A percentile compares a stretch with the other conserved stretches of the same genome.
Evolutionary conservation across 371 early-diverging fungal species (phyloP).

Genomic region (Mucor piriformis): DNA sequence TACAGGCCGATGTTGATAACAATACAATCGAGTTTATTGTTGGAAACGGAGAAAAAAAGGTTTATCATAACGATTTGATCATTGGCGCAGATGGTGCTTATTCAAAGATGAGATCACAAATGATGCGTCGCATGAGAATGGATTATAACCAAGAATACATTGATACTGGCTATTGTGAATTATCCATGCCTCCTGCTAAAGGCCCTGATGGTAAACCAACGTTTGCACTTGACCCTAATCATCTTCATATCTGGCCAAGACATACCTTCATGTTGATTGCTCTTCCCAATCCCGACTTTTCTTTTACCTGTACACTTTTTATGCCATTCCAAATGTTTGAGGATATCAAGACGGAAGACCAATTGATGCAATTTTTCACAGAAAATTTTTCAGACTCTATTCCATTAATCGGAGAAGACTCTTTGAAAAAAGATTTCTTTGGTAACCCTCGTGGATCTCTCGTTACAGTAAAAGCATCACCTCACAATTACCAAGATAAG

Average conservation of each 20-base stretch:
- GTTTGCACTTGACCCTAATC: constrained; percentile 86
- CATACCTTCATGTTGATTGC: constrained; percentile 96
- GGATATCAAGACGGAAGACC: constrained; percentile 67
- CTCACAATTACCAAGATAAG: constrained; percentile 80
- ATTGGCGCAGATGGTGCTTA: constrained; percentile 97
- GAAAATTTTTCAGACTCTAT: constrained; percentile 85
- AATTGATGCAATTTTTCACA: constrained; percentile 75
- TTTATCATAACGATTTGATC: constrained; percentile 71
- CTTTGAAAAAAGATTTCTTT: constrained; percentile 75
- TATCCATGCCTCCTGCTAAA: constrained; percentile 72
- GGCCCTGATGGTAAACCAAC: constrained; percentile 54
- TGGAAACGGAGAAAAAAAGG: constrained; percentile 8
- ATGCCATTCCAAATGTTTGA: constrained; percentile 91
- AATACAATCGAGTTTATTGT: constrained; percentile 47
- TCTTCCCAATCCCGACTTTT: constrained; percentile 87
- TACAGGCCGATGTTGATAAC: constrained; percentile 64
- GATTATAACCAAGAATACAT: constrained; percentile 88
- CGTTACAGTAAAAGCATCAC: constrained; percentile 83
- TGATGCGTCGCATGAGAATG: constrained; percentile 78
- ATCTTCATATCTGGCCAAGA: constrained; percentile 97
- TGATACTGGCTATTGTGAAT: constrained; percentile 89
- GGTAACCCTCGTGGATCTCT: constrained; percentile 85
- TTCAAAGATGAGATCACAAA: constrained; percentile 75
- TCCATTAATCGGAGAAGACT: constrained; percentile 75
- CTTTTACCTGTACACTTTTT: constrained; percentile 96